Evolutionary conservation across 306 rosid species (phyloP).

Genomic region (Rosa rugosa): DNA sequence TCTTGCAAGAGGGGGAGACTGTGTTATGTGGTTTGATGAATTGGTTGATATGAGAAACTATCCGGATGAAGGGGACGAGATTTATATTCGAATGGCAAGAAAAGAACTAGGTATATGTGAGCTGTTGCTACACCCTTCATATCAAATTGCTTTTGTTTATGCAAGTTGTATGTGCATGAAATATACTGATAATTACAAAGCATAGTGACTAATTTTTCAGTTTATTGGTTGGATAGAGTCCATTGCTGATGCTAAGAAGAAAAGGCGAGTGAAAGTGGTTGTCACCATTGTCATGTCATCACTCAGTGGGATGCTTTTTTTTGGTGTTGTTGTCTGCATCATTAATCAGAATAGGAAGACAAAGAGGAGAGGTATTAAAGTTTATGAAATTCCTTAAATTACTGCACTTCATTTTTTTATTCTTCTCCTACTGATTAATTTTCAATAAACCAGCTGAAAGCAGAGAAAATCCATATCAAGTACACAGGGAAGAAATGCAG

Average conservation of each 20-base stretch:
- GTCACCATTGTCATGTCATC: background rate
- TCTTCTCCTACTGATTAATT: background rate
- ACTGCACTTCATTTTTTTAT: background rate
- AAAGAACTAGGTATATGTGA: constrained; percentile 19
- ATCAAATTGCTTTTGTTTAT: background rate
- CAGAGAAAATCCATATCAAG: background rate
- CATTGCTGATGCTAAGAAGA: constrained; percentile 29
- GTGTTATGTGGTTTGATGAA: constrained; percentile 31
- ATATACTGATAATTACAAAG: background rate
- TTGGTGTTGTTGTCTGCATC: constrained; percentile 15
- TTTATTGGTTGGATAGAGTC: constrained; percentile 11
- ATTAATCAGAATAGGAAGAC: constrained; percentile 2
- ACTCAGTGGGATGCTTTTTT: constrained; percentile 15
- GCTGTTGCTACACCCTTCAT: background rate
- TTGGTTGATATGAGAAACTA: constrained; percentile 28
- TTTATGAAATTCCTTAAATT: background rate
- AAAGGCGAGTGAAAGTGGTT: constrained; percentile 14
- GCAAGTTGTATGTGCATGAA: background rate
- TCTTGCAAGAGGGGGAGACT: constrained; percentile 28
- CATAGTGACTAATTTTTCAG: background rate
- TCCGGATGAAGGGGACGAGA: constrained; percentile 8
- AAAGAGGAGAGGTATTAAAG: constrained; percentile 14
- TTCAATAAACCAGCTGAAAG: background rate
- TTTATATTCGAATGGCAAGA: constrained; percentile 26
- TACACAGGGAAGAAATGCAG: background rate